These are phyloP conservation scores for Aspergillus sojae DNA, from an alignment of 2,329 filamentous ascomycete species.

Conservation along the genomic window DNA sequence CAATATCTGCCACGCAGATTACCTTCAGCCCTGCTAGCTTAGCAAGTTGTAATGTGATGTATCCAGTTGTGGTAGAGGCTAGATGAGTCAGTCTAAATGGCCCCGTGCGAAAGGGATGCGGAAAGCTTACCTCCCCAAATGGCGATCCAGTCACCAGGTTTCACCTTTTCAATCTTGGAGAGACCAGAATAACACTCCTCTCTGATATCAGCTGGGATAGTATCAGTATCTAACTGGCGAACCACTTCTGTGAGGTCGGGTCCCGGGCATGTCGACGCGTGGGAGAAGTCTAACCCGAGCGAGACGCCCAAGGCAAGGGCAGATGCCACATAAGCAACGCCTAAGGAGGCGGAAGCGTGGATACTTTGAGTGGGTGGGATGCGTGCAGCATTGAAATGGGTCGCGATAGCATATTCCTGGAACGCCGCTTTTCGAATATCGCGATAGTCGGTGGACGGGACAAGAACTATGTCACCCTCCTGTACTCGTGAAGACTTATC, in stretches of 20 bases:
- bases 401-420: conserved; percentile 69
- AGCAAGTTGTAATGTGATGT: conserved; percentile 68
- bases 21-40: conserved; percentile 67
- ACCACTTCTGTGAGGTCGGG: conserved; percentile 63
- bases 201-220: conserved; percentile 63
- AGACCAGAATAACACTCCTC: conserved; percentile 65
- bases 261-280: conserved; percentile 45
- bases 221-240: conserved; percentile 47
- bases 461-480: conserved; percentile 60
- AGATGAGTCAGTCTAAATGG: conserved; percentile 6
- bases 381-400: conserved; percentile 65
- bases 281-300: conserved; percentile 66
- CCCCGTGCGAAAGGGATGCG: background rate
- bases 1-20: conserved; percentile 67
- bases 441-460: conserved; percentile 74
- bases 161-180: conserved; percentile 54
- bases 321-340: conserved; percentile 73
- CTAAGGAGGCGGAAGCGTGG: conserved; percentile 64
- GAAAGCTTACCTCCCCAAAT: conserved; percentile 68
- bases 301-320: conserved; percentile 68
- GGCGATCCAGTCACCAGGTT: conserved; percentile 67
- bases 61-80: conserved; percentile 70
- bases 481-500: conserved; percentile 53
- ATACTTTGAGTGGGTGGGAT: conserved; percentile 58
- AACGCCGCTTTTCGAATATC: conserved; percentile 72